These are phyloP conservation scores for Sugiyamaella japonica DNA, from an alignment of 1,139 yeast species.

Conservation along the genomic window DNA sequence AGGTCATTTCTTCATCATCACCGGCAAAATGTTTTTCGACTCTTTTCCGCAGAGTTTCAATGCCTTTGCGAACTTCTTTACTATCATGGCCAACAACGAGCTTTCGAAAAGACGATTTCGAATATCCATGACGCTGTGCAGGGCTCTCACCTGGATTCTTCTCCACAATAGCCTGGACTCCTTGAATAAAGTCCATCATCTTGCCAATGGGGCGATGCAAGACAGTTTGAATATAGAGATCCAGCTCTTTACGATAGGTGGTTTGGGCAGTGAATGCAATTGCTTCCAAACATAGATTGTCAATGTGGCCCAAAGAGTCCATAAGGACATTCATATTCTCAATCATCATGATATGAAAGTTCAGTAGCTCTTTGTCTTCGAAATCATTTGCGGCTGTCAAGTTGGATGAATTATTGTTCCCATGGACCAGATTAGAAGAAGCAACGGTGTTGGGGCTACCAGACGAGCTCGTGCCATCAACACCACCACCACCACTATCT, in stretches of 20 bases:
- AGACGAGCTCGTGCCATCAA: too few species aligned
- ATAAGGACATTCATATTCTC: slow-evolving; percentile 62
- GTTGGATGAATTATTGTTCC: slow-evolving; percentile 14
- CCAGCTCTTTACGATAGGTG: slow-evolving; percentile 49
- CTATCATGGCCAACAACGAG: slow-evolving; percentile 57
- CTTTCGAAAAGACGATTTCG: slow-evolving; percentile 57
- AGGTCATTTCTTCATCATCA: slow-evolving; percentile 37
- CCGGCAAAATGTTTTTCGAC: slow-evolving; percentile 58
- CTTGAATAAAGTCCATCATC: slow-evolving; percentile 62
- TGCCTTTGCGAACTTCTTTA: slow-evolving; percentile 58
- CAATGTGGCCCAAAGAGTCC: slow-evolving; percentile 47
- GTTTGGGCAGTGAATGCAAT: slow-evolving; percentile 41
- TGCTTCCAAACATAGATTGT: slow-evolving; percentile 24
- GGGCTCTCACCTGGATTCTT: slow-evolving; percentile 47
- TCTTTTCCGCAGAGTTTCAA: slow-evolving; percentile 55
- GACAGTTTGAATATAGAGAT: slow-evolving; percentile 51
- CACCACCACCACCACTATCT: slow-evolving; percentile 24
- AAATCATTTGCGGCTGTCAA: slow-evolving; percentile 25
- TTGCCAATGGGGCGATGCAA: slow-evolving; percentile 64
- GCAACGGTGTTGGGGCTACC: slow-evolving; percentile 17
- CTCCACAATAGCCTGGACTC: slow-evolving; percentile 55
- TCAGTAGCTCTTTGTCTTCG: slow-evolving; percentile 57
- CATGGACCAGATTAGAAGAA: slow-evolving; percentile 18
- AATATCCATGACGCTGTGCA: slow-evolving; percentile 63
- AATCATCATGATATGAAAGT: slow-evolving; percentile 59